Percentiles rank a stretch among this genome's conserved stretches.
phyloP scores from a whole-genome alignment of 257 asterid genomes.

The Solanum chilense region DNA sequence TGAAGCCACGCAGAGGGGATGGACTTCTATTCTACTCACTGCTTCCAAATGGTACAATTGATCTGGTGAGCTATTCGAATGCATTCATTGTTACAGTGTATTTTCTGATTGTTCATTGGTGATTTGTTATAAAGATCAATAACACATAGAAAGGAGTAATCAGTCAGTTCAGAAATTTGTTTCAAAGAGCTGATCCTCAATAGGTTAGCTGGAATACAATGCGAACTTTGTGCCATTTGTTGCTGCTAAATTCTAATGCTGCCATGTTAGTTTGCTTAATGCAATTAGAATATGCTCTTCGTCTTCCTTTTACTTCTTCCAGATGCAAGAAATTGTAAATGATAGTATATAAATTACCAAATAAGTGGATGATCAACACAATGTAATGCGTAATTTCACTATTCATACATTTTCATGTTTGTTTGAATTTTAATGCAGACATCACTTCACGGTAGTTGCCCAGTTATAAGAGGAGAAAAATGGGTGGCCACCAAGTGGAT shows the following conservation, averaged over 20 bases:
- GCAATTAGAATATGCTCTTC: background rate
- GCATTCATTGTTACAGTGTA: background rate
- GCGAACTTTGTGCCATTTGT: background rate
- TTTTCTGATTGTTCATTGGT: background rate
- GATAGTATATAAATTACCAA: background rate
- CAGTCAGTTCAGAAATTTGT: background rate
- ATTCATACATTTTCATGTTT: background rate
- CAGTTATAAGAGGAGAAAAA: constrained; percentile 79
- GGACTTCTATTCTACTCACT: constrained; percentile 89
- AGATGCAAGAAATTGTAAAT: background rate
- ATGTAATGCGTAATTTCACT: background rate
- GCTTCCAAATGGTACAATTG: constrained; percentile 75
- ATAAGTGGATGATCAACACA: background rate
- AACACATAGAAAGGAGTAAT: background rate
- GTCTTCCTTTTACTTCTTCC: background rate
- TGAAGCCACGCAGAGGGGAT: constrained; percentile 86
- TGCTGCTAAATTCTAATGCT: background rate
- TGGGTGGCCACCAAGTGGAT: constrained; percentile 99
- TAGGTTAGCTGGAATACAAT: background rate
- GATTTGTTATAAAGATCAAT: background rate
- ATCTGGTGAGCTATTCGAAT: constrained; percentile 45
- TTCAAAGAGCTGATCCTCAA: background rate
- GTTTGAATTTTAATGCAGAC: constrained; percentile 26
- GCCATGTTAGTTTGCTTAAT: background rate
- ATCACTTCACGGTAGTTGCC: constrained; percentile 94